Percentiles rank a stretch among this genome's conserved stretches.
phyloP scores from a whole-genome alignment of 768 basidiomycete genomes.

The Mycena rosella region DNA sequence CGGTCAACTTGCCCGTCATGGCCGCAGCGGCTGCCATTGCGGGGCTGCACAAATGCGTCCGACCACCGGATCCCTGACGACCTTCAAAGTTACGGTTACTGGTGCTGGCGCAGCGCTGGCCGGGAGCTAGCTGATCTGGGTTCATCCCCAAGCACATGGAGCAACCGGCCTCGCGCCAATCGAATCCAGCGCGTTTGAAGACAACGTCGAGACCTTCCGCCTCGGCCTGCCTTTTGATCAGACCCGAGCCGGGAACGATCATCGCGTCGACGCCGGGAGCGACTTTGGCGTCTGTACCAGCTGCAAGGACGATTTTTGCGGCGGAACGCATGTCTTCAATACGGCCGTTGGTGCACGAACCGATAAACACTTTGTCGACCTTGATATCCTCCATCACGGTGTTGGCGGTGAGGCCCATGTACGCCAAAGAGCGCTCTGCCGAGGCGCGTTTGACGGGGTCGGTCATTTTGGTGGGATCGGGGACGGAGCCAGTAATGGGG shows the following conservation, averaged over 20 bases:
- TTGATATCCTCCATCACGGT: slow-evolving; percentile 83
- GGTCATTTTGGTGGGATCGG: slow-evolving; percentile 75
- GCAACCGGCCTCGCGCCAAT: slow-evolving; percentile 96
- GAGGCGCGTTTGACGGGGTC: slow-evolving; percentile 77
- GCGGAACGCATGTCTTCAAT: slow-evolving; percentile 94
- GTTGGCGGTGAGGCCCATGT: slow-evolving; percentile 89
- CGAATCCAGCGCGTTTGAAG: slow-evolving; percentile 92
- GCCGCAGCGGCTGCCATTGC: slow-evolving; percentile 96
- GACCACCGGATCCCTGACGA: slow-evolving; percentile 87
- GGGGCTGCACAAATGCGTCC: slow-evolving; percentile 90
- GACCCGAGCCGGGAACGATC: slow-evolving; percentile 92
- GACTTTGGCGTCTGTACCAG: slow-evolving; percentile 80
- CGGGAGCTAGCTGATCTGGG: slow-evolving; percentile 88
- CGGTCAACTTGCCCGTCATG: slow-evolving; percentile 85
- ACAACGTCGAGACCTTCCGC: slow-evolving; percentile 88
- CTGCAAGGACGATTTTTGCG: slow-evolving; percentile 80
- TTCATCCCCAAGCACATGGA: slow-evolving; percentile 99
- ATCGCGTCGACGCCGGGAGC: slow-evolving; percentile 84
- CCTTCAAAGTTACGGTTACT: slow-evolving; percentile 96
- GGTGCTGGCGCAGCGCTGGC: slow-evolving; percentile 90
- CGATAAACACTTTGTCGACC: slow-evolving; percentile 93
- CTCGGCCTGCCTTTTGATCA: slow-evolving; percentile 93
- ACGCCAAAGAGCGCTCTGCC: slow-evolving; percentile 80
- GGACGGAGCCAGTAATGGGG: slow-evolving; percentile 84
- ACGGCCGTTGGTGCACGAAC: slow-evolving; percentile 94